A percentile compares a stretch with the other conserved stretches of the same genome.
Conservation (phyloP, 805 yeast genomes). For the Candida patagonica region DNA sequence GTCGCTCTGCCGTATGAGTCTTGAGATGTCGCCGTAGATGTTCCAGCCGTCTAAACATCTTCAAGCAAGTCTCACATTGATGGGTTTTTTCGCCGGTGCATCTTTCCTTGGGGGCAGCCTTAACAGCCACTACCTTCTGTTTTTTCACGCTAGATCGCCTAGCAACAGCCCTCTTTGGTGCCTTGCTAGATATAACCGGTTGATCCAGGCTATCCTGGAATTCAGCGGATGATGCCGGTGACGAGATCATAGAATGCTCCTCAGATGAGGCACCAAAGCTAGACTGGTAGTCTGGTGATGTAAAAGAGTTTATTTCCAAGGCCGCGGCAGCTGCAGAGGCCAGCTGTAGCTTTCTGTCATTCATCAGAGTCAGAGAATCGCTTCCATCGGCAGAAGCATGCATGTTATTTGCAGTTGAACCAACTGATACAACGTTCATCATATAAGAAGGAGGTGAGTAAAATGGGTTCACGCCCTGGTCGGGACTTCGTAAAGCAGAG, state of each 20-base stretch:
- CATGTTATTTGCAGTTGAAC: too few relatives aligned
- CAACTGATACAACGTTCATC: slow-evolving; percentile 6
- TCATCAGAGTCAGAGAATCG: not conserved
- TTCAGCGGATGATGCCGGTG: not conserved
- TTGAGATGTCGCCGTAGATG: slow-evolving; percentile 48
- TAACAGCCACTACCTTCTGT: not conserved
- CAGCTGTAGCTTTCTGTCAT: slow-evolving; percentile 1
- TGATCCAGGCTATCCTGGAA: slow-evolving; percentile 1
- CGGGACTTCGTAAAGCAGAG: slow-evolving; percentile 2
- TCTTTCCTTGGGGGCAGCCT: not conserved
- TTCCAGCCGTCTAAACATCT: slow-evolving; percentile 33
- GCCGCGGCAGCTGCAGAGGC: slow-evolving; percentile 14
- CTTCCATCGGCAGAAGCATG: slow-evolving; percentile 1
- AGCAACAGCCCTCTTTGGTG: not conserved
- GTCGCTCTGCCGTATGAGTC: slow-evolving; percentile 72
- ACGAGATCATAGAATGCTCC: not conserved
- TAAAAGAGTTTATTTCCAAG: slow-evolving; percentile 12
- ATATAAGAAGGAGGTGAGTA: slow-evolving; percentile 25
- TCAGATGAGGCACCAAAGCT: not conserved
- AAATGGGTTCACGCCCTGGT: slow-evolving; percentile 27
- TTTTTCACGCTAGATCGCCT: not conserved
- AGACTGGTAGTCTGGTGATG: slow-evolving; percentile 8
- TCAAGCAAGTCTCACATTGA: slow-evolving; percentile 28
- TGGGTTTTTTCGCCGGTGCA: slow-evolving; percentile 1
- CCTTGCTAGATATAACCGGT: not conserved